Percentiles rank a stretch among this genome's conserved stretches.
Conservation (phyloP, 2,329 filamentous ascomycete genomes). For the Fusarium euwallaceae region DNA sequence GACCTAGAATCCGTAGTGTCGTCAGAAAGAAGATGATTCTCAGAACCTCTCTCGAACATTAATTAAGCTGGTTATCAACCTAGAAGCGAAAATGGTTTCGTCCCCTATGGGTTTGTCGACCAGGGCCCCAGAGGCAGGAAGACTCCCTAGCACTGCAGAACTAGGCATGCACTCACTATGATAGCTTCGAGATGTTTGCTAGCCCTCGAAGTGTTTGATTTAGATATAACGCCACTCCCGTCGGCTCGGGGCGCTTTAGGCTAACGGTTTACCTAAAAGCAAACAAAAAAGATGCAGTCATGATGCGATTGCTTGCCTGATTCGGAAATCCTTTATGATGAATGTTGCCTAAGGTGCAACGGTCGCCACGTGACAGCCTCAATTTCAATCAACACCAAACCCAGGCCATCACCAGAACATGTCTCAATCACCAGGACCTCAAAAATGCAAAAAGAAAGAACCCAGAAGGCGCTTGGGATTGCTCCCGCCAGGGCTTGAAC, state of each 20-base stretch:
- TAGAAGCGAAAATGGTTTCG: background rate
- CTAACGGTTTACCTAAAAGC: background rate
- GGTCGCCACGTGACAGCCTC: background rate
- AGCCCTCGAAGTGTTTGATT: too few species aligned
- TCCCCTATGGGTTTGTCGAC: background rate
- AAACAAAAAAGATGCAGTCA: background rate
- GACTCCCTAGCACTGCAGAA: background rate
- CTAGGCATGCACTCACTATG: background rate
- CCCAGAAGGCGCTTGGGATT: constrained; percentile 28
- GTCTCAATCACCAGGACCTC: background rate
- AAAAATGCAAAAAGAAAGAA: constrained; percentile 5
- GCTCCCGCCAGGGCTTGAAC: constrained; percentile 37
- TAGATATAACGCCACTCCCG: background rate
- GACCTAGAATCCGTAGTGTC: background rate
- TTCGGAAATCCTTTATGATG: background rate
- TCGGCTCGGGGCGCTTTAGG: background rate
- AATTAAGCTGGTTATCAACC: background rate
- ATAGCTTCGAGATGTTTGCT: background rate
- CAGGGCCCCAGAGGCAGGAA: background rate
- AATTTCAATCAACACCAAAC: background rate
- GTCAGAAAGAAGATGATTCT: background rate
- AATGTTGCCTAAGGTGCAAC: background rate
- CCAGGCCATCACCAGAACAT: background rate
- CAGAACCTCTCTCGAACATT: background rate
- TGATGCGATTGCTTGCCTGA: background rate